Conservation (phyloP, 2,329 filamentous ascomycete genomes). For the Phialocephala sp. region DNA sequence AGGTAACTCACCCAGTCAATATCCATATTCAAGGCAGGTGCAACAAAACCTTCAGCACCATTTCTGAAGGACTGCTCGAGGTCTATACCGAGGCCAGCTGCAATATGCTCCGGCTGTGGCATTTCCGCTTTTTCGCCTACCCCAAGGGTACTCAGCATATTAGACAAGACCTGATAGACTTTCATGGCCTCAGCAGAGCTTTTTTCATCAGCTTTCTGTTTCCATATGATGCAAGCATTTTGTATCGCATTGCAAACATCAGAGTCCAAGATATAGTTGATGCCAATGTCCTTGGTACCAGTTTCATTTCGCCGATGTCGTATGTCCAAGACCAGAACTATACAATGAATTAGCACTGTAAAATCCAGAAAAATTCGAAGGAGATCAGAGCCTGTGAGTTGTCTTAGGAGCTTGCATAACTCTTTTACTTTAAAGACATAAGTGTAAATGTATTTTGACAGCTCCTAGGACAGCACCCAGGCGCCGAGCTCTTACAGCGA, state of each 20-base stretch:
- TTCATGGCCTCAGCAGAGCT: conserved; percentile 27
- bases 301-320: conserved; percentile 25
- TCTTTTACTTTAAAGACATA: no score
- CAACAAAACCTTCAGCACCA: conserved; percentile 7
- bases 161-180: conserved; percentile 29
- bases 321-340: conserved; percentile 29
- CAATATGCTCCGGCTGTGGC: background rate
- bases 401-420: no score
- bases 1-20: conserved; percentile 40
- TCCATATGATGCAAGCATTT: conserved; percentile 30
- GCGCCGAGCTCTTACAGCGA: no score
- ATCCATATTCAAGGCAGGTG: conserved; percentile 31
- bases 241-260: conserved; percentile 19
- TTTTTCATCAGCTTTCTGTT: conserved; percentile 12
- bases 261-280: background rate
- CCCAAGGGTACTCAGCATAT: conserved; percentile 27
- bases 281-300: conserved; percentile 6
- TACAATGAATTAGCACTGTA: no score
- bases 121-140: conserved; percentile 16
- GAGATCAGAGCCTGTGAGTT: no score
- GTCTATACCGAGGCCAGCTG: conserved; percentile 3
- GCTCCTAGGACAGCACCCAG: no score
- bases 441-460: no score
- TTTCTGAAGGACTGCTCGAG: conserved; percentile 8
- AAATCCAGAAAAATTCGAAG: no score